These are phyloP conservation scores for Oryza nivara DNA, from an alignment of 176 grass and related monocot species.

Conservation along the genomic window DNA sequence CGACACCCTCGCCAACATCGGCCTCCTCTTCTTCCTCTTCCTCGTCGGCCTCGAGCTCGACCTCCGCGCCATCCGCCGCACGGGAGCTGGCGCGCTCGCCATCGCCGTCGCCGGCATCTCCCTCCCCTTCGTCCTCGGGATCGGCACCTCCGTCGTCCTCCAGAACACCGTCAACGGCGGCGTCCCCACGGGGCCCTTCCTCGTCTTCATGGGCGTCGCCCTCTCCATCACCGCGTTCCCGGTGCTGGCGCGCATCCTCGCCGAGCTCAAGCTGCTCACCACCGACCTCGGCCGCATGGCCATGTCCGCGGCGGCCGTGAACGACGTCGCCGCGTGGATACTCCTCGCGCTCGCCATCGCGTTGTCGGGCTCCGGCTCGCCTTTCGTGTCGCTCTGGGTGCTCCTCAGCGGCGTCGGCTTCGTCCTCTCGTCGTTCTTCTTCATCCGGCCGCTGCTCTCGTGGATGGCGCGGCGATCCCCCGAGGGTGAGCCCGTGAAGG, in stretches of 20 bases:
- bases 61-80: constrained; percentile 59
- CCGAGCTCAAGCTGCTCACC: constrained; percentile 73
- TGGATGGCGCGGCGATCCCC: constrained; percentile 60
- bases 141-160: constrained; percentile 62
- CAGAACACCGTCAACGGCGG: constrained; percentile 36
- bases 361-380: constrained; percentile 53
- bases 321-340: constrained; percentile 65
- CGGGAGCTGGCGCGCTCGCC: constrained; percentile 47
- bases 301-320: constrained; percentile 69
- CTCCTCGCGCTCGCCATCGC: constrained; percentile 70
- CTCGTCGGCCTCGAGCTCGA: constrained; percentile 70
- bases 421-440: constrained; percentile 16
- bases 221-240: constrained; percentile 75
- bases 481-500: constrained; percentile 62
- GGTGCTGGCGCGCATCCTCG: constrained; percentile 66
- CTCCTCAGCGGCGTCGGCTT: constrained; percentile 51
- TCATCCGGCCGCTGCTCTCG: constrained; percentile 46
- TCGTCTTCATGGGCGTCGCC: constrained; percentile 78
- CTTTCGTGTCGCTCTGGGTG: constrained; percentile 57
- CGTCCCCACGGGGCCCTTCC: constrained; percentile 46
- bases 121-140: constrained; percentile 61
- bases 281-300: constrained; percentile 70
- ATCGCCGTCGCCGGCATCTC: constrained; percentile 64
- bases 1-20: constrained; percentile 71
- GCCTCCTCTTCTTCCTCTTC: constrained; percentile 77